These are phyloP conservation scores for Cenchrus fungigraminus DNA, from an alignment of 176 grass and related monocot species.

Conservation along the genomic window DNA sequence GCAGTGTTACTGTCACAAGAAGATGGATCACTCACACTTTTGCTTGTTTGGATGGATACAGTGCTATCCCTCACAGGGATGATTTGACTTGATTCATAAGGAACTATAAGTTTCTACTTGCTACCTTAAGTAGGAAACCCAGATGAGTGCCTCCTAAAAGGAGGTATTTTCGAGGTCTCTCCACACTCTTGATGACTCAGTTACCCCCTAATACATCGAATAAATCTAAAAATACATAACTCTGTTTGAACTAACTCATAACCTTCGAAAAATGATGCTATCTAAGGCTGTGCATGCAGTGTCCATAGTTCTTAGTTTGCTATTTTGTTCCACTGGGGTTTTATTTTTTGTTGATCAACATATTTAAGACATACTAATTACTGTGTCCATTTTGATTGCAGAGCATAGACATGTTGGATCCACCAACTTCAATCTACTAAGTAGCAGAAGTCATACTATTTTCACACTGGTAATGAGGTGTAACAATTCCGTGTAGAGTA, in stretches of 20 bases:
- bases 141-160: no score
- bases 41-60: not conserved
- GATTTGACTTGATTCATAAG: constrained; percentile 10
- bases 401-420: constrained; percentile 99
- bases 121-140: no score
- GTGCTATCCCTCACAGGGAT: not conserved
- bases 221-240: not conserved
- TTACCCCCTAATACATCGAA: not conserved
- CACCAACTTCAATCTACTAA: constrained; percentile 97
- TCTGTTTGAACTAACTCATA: not conserved
- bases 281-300: not conserved
- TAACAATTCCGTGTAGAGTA: constrained; percentile 5
- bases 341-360: constrained; percentile 31
- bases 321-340: constrained; percentile 26
- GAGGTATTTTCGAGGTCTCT: no score
- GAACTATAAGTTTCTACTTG: not conserved
- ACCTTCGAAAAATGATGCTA: not conserved
- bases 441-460: constrained; percentile 99
- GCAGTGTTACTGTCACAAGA: not conserved
- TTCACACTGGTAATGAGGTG: constrained; percentile 87
- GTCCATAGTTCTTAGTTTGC: not conserved
- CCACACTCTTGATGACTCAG: no score
- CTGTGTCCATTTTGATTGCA: constrained; percentile 47
- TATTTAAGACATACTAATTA: constrained; percentile 38
- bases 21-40: not conserved